Evolutionary conservation across 768 basidiomycete genomes (phyloP).

Genomic region (Phylloporus sp.): DNA sequence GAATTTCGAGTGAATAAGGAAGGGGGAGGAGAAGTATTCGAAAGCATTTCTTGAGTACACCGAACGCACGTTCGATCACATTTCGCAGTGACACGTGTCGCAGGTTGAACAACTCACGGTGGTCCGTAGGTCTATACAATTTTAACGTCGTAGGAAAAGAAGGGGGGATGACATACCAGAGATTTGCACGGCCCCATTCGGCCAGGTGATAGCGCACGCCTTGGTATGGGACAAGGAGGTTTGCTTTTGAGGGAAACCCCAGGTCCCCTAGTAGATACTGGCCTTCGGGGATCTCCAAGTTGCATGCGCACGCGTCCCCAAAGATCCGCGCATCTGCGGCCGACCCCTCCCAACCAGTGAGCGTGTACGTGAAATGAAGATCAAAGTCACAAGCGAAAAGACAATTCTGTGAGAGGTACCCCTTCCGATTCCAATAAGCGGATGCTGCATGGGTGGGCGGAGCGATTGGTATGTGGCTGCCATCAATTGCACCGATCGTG

Average conservation of each 20-base stretch:
- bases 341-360: conserved; percentile 40
- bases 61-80: too few relatives aligned
- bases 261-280: not conserved
- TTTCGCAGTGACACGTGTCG: too few relatives aligned
- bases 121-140: too few relatives aligned
- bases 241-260: not conserved
- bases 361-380: conserved; percentile 34
- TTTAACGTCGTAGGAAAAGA: too few relatives aligned
- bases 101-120: too few relatives aligned
- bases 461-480: not conserved
- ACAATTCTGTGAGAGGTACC: conserved; percentile 32
- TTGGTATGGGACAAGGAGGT: not conserved
- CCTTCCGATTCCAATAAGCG: conserved; percentile 16
- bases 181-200: not conserved
- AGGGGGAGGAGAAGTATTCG: too few relatives aligned
- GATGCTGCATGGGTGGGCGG: not conserved
- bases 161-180: too few relatives aligned
- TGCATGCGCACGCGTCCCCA: not conserved
- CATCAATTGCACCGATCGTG: not conserved
- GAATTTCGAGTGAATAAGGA: too few relatives aligned
- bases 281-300: not conserved
- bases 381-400: conserved; percentile 33
- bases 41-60: too few relatives aligned
- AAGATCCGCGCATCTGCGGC: conserved; percentile 27
- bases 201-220: not conserved